Conservation (phyloP, 805 yeast species). For the Wickerhamiella spandovensis region DNA sequence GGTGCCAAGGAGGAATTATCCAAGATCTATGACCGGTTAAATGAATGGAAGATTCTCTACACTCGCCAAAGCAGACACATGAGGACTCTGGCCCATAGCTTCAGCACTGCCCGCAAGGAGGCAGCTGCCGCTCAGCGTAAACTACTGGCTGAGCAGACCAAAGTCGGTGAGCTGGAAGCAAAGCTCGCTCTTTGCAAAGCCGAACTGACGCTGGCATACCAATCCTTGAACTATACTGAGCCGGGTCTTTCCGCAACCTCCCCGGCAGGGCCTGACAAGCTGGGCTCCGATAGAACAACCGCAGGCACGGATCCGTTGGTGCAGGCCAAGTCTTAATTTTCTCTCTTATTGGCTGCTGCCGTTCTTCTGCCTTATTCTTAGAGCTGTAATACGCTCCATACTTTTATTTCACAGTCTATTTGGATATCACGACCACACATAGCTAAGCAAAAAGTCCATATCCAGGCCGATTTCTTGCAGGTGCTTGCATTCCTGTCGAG, state of each 20-base stretch:
- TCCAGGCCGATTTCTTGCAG: constrained; percentile 56
- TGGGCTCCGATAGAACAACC: neutral
- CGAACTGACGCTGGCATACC: neutral
- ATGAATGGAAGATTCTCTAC: neutral
- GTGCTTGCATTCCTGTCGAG: constrained; percentile 46
- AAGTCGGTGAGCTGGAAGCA: neutral
- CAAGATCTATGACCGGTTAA: neutral
- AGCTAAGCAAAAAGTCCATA: constrained; percentile 55
- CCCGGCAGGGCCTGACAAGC: neutral
- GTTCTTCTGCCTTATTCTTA: too few species aligned
- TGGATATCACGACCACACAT: constrained; percentile 21
- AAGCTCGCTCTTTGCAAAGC: neutral
- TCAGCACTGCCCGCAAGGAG: neutral
- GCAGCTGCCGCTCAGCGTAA: neutral
- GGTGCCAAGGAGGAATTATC: neutral
- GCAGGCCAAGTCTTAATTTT: neutral
- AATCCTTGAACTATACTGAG: neutral
- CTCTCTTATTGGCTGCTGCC: too few species aligned
- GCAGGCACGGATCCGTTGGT: neutral
- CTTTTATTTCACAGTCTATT: too few species aligned
- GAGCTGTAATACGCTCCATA: too few species aligned
- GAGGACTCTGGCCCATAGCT: neutral
- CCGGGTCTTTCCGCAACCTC: neutral
- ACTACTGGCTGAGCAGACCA: neutral
- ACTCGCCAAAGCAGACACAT: neutral